Conservation (phyloP, 371 early-diverging fungal species). For the Mortierella sp. region DNA sequence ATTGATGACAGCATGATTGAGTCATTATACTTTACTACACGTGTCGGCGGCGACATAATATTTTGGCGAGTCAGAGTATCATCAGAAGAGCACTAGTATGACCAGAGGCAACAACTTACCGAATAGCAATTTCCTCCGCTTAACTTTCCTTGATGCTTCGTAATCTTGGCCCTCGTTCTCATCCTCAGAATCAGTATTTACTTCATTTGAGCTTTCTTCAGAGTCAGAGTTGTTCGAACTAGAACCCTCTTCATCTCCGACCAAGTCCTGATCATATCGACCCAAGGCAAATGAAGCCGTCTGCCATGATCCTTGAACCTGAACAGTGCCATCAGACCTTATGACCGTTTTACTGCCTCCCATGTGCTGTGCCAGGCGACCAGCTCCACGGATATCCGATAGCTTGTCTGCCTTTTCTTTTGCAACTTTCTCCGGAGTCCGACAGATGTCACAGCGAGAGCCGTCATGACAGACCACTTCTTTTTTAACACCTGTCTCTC, state of each 20-base stretch:
- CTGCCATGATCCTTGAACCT: conserved; percentile 28
- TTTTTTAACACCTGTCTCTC: conserved; percentile 67
- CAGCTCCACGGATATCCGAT: conserved; percentile 1
- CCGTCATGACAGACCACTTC: conserved; percentile 37
- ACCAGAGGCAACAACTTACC: conserved; percentile 19
- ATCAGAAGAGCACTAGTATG: not conserved
- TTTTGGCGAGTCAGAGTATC: too few relatives aligned
- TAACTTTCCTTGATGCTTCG: conserved; percentile 34
- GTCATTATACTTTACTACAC: too few relatives aligned
- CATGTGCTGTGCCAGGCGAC: conserved; percentile 23
- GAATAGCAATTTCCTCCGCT: conserved; percentile 51
- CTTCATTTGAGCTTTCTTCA: conserved; percentile 7
- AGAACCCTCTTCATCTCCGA: conserved; percentile 21
- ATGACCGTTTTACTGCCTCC: conserved; percentile 26
- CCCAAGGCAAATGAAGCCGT: conserved; percentile 27
- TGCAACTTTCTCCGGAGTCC: conserved; percentile 43
- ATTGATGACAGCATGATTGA: too few relatives aligned
- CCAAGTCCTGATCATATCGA: conserved; percentile 38
- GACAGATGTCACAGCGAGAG: conserved; percentile 43
- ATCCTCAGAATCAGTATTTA: not conserved
- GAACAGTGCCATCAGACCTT: conserved; percentile 28
- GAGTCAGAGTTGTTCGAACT: not conserved
- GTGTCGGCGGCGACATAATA: too few relatives aligned
- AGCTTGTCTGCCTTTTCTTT: conserved; percentile 41
- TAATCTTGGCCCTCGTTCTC: conserved; percentile 35